Evolutionary conservation across 2,329 filamentous ascomycete genomes (phyloP), one percentile per base, ranked within the genome.

Genomic region (Herpotrichia juniperi): DNA sequence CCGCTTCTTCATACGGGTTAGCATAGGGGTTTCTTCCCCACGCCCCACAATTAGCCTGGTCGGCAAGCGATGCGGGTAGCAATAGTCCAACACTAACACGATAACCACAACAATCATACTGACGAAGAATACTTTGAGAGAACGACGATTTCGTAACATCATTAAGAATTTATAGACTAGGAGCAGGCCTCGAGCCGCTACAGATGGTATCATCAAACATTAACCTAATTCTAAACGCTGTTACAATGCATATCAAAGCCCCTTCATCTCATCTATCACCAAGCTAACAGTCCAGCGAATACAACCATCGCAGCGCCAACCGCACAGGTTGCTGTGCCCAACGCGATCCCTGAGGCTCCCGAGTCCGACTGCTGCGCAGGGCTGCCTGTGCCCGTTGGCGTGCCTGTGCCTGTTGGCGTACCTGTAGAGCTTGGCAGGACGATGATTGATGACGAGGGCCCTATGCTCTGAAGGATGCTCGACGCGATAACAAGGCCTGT

Each of bases 251-350:
- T 14, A 26, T 24, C 22, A 11, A 5, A 31, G 3, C 21, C 30
- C 17, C 19, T 16, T 37, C 45, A 11, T 16, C 5, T 34, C 34
- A 37, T 42, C 39, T 32, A 42, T 51, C 46, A 53, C 39, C 32
- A 57, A 19, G 51, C 52, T n/a, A 50, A 46, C 16, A 54, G 40
- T 17, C 51, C 52, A 17, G 46, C 49, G 42, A 55, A 52, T 22
- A 40, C 51, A 6, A 55, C 46, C 35, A 55, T 30, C 8, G 48
- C 42, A 19, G 42, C 52, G 6, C 42, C 37, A 11, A 55, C 31
- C 16, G 42, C 42, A 21, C 44, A 51, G 16, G 34, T 42, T 16
- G 47, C 35, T 24, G 26, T 43, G 7, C 24, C 48, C 22, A 52
- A n/a, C 4, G 48, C 46, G 21, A 59, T 11, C 5, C 10, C 44